These are phyloP conservation scores for Gelatoporia subvermispora DNA, from an alignment of 768 basidiomycete genomes.

Conservation along the genomic window DNA sequence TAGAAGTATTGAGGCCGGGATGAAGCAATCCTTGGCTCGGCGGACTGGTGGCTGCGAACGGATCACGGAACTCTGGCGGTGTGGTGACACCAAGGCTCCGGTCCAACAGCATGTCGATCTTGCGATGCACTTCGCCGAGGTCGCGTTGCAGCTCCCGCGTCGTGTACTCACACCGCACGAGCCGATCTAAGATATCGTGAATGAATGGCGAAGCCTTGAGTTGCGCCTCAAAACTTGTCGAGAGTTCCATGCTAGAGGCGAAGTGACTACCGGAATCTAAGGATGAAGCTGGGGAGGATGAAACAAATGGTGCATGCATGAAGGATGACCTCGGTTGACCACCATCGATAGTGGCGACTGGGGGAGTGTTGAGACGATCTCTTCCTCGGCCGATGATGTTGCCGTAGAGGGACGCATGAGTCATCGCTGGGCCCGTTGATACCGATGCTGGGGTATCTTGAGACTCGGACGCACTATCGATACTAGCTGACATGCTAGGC, in stretches of 20 bases:
- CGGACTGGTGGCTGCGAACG: conserved; percentile 51
- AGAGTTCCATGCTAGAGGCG: conserved; percentile 41
- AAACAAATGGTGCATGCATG: conserved; percentile 44
- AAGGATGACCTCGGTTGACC: conserved; percentile 35
- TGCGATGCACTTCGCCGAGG: conserved; percentile 68
- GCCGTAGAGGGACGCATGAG: conserved; percentile 33
- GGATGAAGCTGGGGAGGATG: conserved; percentile 76
- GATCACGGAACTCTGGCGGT: conserved; percentile 76
- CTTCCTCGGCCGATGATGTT: conserved; percentile 33
- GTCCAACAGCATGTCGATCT: conserved; percentile 73
- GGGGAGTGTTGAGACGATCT: conserved; percentile 41
- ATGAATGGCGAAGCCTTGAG: conserved; percentile 73
- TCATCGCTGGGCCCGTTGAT: conserved; percentile 18
- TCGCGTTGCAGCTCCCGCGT: conserved; percentile 72
- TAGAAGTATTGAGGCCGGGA: conserved; percentile 24
- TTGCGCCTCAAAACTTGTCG: conserved; percentile 60
- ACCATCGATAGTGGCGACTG: conserved; percentile 30
- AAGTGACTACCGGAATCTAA: conserved; percentile 69
- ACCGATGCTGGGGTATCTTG: conserved; percentile 41
- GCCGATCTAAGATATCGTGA: conserved; percentile 70
- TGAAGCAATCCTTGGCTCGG: conserved; percentile 10
- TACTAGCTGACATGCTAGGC: conserved; percentile 41
- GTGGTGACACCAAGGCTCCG: conserved; percentile 32
- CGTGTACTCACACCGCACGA: conserved; percentile 64
- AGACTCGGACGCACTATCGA: conserved; percentile 52